Evolutionary conservation across 2,329 filamentous ascomycete genomes (phyloP).

Genomic region (Fusarium liriodendri): DNA sequence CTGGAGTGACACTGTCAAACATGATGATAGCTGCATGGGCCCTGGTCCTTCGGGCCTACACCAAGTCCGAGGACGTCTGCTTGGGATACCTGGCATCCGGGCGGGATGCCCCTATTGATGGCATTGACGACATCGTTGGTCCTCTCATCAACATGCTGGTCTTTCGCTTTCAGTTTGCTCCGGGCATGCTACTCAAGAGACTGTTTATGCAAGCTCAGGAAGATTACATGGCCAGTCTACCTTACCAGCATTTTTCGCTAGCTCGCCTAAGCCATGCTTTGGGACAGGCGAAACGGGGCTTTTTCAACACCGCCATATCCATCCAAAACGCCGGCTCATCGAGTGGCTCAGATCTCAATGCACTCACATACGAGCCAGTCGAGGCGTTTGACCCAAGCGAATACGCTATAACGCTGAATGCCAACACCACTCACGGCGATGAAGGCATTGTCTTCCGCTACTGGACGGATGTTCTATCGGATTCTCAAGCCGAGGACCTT

Average conservation of each 20-base stretch:
- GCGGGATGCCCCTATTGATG: conserved; percentile 32
- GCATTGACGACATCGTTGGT: conserved; percentile 30
- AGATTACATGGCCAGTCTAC: conserved; percentile 45
- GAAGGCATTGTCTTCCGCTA: conserved; percentile 41
- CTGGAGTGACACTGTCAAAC: conserved; percentile 60
- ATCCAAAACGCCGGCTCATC: conserved; percentile 42
- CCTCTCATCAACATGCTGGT: conserved; percentile 62
- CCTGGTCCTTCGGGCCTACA: conserved; percentile 60
- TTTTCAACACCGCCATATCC: conserved; percentile 51
- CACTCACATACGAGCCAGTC: conserved; percentile 24
- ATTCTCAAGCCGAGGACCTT: conserved; percentile 32
- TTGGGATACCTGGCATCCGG: conserved; percentile 55
- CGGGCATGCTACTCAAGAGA: conserved; percentile 38
- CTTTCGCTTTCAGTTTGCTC: conserved; percentile 55
- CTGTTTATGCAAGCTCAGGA: conserved; percentile 50
- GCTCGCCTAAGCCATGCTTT: conserved; percentile 55
- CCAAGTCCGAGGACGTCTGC: conserved; percentile 58
- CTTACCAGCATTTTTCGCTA: conserved; percentile 62
- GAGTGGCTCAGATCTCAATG: background rate
- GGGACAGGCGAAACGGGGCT: conserved; percentile 30
- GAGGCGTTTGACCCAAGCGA: conserved; percentile 43
- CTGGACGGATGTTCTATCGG: conserved; percentile 32
- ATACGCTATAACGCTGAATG: conserved; percentile 47
- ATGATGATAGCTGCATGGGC: conserved; percentile 65
- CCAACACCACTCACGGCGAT: conserved; percentile 39